Conservation (phyloP, 2,329 filamentous ascomycete genomes). For the Colletotrichum scovillei region DNA sequence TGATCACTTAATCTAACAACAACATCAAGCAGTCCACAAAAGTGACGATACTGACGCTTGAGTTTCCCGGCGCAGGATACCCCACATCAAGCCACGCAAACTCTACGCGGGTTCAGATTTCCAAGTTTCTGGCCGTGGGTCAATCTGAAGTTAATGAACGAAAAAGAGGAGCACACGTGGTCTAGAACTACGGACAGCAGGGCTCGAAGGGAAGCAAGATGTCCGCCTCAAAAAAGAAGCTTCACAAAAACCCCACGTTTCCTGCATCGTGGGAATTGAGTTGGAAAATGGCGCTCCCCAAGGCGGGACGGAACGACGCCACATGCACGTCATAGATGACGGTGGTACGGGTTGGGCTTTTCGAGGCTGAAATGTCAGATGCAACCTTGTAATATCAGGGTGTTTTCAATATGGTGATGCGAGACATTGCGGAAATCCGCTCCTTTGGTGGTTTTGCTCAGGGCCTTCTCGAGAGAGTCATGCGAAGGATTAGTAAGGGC, state of each 20-base stretch:
- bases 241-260: background rate
- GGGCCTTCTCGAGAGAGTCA: background rate
- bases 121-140: background rate
- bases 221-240: background rate
- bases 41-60: background rate
- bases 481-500: background rate
- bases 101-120: background rate
- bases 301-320: constrained; percentile 8
- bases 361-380: constrained; percentile 1
- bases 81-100: background rate
- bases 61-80: background rate
- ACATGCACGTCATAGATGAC: constrained; percentile 15
- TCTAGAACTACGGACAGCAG: background rate
- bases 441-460: background rate
- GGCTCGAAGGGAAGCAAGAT: background rate
- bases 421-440: constrained; percentile 14
- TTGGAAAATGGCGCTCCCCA: background rate
- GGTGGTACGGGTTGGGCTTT: background rate
- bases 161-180: background rate
- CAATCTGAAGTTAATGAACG: background rate
- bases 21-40: background rate
- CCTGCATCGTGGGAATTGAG: constrained; percentile 1
- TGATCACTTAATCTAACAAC: background rate
- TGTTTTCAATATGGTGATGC: constrained; percentile 7
- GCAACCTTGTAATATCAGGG: background rate